phyloP scores from a whole-genome alignment of 805 yeast genomes.

The Isabelozyma heimii region DNA sequence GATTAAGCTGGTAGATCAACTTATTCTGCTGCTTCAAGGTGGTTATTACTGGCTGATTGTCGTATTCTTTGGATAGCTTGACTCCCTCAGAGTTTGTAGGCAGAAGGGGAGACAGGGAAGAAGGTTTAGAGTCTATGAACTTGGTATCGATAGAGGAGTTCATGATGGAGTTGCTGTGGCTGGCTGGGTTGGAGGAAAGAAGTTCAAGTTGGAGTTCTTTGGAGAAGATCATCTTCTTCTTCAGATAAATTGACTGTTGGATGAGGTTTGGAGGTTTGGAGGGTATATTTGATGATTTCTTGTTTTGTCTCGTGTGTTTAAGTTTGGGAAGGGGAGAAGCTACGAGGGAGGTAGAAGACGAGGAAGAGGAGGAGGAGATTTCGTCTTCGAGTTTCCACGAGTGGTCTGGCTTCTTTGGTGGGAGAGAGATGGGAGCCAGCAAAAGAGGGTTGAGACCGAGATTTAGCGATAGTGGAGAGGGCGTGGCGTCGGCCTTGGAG shows the following conservation, averaged over 20 bases:
- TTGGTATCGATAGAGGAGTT: constrained; percentile 7
- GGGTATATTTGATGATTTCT: not conserved
- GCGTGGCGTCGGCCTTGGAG: constrained; percentile 14
- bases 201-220: constrained; percentile 41
- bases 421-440: not conserved
- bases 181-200: constrained; percentile 10
- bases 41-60: constrained; percentile 6
- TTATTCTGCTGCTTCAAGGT: constrained; percentile 29
- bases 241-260: constrained; percentile 24
- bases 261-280: not conserved
- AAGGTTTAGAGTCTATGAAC: constrained; percentile 3
- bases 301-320: not conserved
- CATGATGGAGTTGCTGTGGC: constrained; percentile 7
- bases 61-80: not conserved
- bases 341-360: not conserved
- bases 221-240: constrained; percentile 28
- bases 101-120: constrained; percentile 4
- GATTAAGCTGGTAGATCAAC: constrained; percentile 32
- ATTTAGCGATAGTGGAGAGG: constrained; percentile 23
- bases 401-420: not conserved
- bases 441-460: not conserved
- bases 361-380: not conserved
- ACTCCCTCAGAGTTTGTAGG: not conserved
- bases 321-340: not conserved
- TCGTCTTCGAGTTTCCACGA: not conserved